Conservation (phyloP, 345 rosid genomes). For the Rhodomyrtus tomentosa region DNA sequence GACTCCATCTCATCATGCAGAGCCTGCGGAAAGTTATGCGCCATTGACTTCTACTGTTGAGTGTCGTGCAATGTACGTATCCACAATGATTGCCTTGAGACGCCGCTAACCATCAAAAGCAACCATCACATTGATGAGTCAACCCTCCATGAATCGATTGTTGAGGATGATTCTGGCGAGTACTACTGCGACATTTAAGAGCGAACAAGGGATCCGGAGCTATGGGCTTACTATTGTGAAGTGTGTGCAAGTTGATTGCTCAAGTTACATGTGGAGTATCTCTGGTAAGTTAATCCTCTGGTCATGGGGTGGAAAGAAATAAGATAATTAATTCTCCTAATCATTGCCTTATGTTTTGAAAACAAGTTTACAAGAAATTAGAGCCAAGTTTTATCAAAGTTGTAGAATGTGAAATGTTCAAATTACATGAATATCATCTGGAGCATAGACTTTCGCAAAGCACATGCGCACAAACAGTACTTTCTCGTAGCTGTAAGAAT, state of each 20-base stretch:
- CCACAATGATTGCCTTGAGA: not conserved
- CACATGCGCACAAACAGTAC: not conserved
- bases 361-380: not conserved
- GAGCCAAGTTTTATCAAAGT: not conserved
- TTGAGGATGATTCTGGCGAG: too few relatives aligned
- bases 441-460: not conserved
- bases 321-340: too few relatives aligned
- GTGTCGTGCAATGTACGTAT: not conserved
- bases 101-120: not conserved
- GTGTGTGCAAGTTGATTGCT: not conserved
- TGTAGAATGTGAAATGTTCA: not conserved
- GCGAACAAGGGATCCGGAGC: not conserved
- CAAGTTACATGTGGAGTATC: not conserved
- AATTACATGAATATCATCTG: not conserved
- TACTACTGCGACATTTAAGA: not conserved
- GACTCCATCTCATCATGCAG: not conserved
- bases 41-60: not conserved
- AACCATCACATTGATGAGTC: not conserved
- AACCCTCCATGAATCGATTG: not conserved
- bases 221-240: not conserved
- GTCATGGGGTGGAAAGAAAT: too few relatives aligned
- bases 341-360: not conserved
- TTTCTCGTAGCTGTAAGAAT: not conserved
- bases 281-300: constrained; percentile 3
- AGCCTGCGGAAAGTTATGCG: not conserved